phyloP scores from a whole-genome alignment of 371 early-diverging fungal genomes.

The Mucor mucedo region DNA sequence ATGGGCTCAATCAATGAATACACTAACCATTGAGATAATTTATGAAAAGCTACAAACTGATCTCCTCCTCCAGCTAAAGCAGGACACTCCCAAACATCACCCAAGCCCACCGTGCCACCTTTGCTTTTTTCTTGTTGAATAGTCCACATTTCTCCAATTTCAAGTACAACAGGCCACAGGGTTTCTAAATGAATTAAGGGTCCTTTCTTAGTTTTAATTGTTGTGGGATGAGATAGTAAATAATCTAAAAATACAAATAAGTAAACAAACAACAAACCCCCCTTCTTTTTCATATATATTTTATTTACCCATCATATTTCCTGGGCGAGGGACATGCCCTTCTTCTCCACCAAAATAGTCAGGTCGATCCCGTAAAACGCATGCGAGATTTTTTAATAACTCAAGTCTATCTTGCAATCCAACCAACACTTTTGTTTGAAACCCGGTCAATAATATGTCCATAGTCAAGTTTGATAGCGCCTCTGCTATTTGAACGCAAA shows the following conservation, averaged over 20 bases:
- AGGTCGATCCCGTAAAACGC: slow-evolving; percentile 35
- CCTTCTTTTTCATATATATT: slow-evolving; percentile 10
- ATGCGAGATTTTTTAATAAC: slow-evolving; percentile 74
- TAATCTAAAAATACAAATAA: slow-evolving; percentile 32
- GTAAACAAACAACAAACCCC: not conserved
- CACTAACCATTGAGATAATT: slow-evolving; percentile 93
- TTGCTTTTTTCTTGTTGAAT: slow-evolving; percentile 46
- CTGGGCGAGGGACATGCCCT: slow-evolving; percentile 71
- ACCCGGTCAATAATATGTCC: slow-evolving; percentile 60
- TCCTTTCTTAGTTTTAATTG: slow-evolving; percentile 52
- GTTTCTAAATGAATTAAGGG: slow-evolving; percentile 65
- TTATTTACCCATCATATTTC: slow-evolving; percentile 79
- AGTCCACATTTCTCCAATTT: slow-evolving; percentile 45
- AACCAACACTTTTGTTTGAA: slow-evolving; percentile 81
- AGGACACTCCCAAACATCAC: slow-evolving; percentile 86
- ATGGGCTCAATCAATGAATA: slow-evolving; percentile 91
- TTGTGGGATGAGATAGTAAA: slow-evolving; percentile 40
- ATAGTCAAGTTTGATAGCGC: slow-evolving; percentile 62
- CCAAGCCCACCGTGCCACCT: slow-evolving; percentile 58
- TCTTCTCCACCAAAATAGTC: slow-evolving; percentile 48
- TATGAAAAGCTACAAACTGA: slow-evolving; percentile 83
- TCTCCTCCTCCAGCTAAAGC: slow-evolving; percentile 25
- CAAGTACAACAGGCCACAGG: slow-evolving; percentile 80
- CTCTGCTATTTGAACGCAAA: slow-evolving; percentile 30
- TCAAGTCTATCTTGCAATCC: slow-evolving; percentile 78